Conservation (phyloP, 192 early-diverging fungal species). For the Thamnidium elegans region DNA sequence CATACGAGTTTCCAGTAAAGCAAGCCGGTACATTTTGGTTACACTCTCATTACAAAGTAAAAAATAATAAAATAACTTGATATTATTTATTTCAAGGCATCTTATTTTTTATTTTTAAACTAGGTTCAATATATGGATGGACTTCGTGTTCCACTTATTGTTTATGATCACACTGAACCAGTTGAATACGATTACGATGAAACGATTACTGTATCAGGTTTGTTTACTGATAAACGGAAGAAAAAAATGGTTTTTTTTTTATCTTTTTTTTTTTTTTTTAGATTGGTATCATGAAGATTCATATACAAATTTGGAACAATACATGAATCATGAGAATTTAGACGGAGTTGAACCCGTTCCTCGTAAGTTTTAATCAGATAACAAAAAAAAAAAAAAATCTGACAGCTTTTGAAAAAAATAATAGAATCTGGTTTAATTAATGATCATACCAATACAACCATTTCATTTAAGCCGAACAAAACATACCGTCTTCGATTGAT, state of each 20-base stretch:
- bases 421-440: slow-evolving; percentile 68
- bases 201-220: slow-evolving; percentile 60
- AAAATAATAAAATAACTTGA: neutral
- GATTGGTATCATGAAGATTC: slow-evolving; percentile 76
- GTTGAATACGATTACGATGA: slow-evolving; percentile 71
- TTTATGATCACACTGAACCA: slow-evolving; percentile 59
- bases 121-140: slow-evolving; percentile 78
- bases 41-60: slow-evolving; percentile 62
- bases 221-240: slow-evolving; percentile 24
- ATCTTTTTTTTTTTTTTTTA: neutral
- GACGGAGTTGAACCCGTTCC: slow-evolving; percentile 75
- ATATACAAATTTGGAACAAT: slow-evolving; percentile 46
- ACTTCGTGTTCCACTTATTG: slow-evolving; percentile 66
- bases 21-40: slow-evolving; percentile 88
- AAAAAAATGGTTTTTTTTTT: neutral
- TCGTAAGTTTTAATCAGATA: slow-evolving; percentile 9
- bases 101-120: neutral
- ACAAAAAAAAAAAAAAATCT: neutral
- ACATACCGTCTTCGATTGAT: slow-evolving; percentile 83
- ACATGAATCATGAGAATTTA: slow-evolving; percentile 64
- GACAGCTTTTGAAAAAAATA: neutral
- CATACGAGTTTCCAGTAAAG: slow-evolving; percentile 62
- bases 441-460: slow-evolving; percentile 44
- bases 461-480: slow-evolving; percentile 70
- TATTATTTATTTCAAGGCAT: no score